Base-by-base conservation (phyloP, 345 rosid genomes). In the Hibiscus mutabilis region DNA sequence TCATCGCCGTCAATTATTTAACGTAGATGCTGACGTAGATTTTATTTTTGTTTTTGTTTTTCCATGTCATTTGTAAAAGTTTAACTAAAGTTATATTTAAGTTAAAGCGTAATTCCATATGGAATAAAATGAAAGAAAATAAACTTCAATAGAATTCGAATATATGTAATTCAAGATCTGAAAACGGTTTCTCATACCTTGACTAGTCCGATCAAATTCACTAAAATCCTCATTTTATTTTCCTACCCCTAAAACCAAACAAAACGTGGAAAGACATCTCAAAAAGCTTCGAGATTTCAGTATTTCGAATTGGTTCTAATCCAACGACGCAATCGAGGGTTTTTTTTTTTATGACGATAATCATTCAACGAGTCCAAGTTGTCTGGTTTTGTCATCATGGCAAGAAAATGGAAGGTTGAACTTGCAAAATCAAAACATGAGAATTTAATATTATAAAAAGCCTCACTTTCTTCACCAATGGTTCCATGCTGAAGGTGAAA, bases 191-290 rank as follows among this genome's bases (percentile, higher is more conserved):
- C n/a, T n/a, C n/a, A n/a, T n/a, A n/a, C n/a, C n/a, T n/a, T n/a
- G n/a, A n/a, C n/a, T n/a, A n/a, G n/a, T n/a, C n/a, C n/a, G n/a
- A n/a, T n/a, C n/a, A n/a, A n/a, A n/a, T n/a, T n/a, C n/a, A n/a
- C n/a, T n/a, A n/a, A n/a, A n/a, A n/a, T n/a, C n/a, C n/a, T n/a
- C n/a, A n/a, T n/a, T n/a, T n/a, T n/a, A n/a, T n/a, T n/a, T n/a
- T n/a, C n/a, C n/a, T n/a, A n/a, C n/a, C n/a, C n/a, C n/a, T 25
- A 85, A 84, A 81, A 76, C 82, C 13, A 83, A 93, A 66, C 75
- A 79, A 83, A 96, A 94, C 62, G 89, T 94, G 96, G 97, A 94
- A 84, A 91, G 76, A 81, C 95, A 91, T 84, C 96, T 91, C 35
- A 84, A 93, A 19, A 94, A 94, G 83, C 84, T 91, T 57, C 77